Conservation (phyloP, 805 yeast species). For the Zygosaccharomyces rouxii region DNA sequence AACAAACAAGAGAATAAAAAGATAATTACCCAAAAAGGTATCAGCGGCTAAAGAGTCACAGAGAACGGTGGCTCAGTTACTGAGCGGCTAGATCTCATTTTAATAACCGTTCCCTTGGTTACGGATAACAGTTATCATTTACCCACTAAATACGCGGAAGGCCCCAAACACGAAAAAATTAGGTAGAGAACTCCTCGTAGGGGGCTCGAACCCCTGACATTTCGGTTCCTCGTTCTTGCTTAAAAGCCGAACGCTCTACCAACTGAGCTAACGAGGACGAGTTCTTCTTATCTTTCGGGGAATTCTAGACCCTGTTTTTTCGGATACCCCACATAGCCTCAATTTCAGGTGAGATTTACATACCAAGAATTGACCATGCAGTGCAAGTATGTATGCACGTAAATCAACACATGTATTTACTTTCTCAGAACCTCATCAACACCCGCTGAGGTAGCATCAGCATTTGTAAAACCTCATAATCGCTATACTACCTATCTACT, state of each 20-base stretch:
- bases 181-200: constrained; percentile 42
- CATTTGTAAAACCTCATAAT: neutral
- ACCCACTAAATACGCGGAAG: too few relatives aligned
- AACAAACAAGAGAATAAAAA: too few relatives aligned
- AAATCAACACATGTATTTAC: neutral
- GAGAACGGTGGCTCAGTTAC: too few relatives aligned
- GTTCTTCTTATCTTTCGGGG: constrained; percentile 9
- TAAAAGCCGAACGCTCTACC: constrained; percentile 71
- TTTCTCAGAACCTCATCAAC: neutral
- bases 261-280: constrained; percentile 58
- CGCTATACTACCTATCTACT: neutral
- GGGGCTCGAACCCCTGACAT: constrained; percentile 51
- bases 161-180: constrained; percentile 7
- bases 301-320: neutral
- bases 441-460: neutral
- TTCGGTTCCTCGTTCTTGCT: constrained; percentile 37
- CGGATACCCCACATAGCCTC: neutral
- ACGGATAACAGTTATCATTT: neutral
- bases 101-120: neutral
- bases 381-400: neutral
- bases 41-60: too few relatives aligned
- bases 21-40: too few relatives aligned
- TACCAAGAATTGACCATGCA: neutral
- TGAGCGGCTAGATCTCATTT: neutral
- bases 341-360: neutral